Conservation (phyloP, 2,329 filamentous ascomycete species). For the Fusarium sp. region DNA sequence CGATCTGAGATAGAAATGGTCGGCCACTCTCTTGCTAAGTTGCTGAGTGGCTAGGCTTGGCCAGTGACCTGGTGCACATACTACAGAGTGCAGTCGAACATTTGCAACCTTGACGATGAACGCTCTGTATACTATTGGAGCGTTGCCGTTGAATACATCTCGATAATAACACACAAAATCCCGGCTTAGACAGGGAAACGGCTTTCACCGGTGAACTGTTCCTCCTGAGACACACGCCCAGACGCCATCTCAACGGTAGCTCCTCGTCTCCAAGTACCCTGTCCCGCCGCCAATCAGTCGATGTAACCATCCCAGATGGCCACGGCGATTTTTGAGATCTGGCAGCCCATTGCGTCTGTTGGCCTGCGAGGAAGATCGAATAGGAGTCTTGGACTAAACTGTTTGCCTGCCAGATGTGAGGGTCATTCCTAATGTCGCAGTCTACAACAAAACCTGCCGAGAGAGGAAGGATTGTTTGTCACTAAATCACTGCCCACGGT, state of each 20-base stretch:
- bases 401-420: slow-evolving; percentile 10
- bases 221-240: slow-evolving; percentile 45
- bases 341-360: slow-evolving; percentile 42
- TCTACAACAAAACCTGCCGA: not conserved
- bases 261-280: slow-evolving; percentile 35
- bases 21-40: slow-evolving; percentile 10
- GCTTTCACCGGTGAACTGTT: slow-evolving; percentile 42
- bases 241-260: slow-evolving; percentile 44
- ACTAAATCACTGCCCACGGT: not conserved
- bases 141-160: slow-evolving; percentile 28
- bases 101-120: slow-evolving; percentile 19
- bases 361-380: slow-evolving; percentile 37
- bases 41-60: not conserved
- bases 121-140: slow-evolving; percentile 30
- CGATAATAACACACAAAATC: slow-evolving; percentile 17
- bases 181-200: slow-evolving; percentile 34
- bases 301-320: slow-evolving; percentile 45
- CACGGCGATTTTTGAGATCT: slow-evolving; percentile 47
- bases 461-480: not conserved
- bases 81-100: not conserved
- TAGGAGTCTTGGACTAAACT: slow-evolving; percentile 33
- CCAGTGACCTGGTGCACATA: not conserved
- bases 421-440: not conserved
- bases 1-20: slow-evolving; percentile 29
- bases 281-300: slow-evolving; percentile 36